These are phyloP conservation scores for Phytophthora crassamura DNA, from an alignment of 352 stramenopile genomes.

Conservation along the genomic window DNA sequence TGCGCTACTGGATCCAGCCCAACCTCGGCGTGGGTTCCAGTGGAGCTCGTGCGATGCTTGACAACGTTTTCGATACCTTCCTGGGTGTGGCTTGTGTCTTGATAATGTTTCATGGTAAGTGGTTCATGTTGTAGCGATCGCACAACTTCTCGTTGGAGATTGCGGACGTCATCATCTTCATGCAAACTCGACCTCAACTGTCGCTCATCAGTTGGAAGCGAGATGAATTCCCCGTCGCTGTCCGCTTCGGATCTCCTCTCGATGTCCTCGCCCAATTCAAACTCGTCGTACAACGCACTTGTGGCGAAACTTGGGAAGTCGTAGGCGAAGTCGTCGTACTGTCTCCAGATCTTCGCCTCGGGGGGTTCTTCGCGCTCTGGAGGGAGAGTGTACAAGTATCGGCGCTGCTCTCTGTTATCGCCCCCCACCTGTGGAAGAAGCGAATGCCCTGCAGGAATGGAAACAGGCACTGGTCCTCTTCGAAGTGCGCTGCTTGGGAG, in stretches of 20 bases:
- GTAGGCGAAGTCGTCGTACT: slow-evolving; percentile 40
- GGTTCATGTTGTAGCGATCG: slow-evolving; percentile 47
- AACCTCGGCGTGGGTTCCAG: neutral
- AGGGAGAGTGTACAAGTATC: slow-evolving; percentile 17
- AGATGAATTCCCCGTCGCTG: slow-evolving; percentile 32
- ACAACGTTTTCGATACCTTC: slow-evolving; percentile 2
- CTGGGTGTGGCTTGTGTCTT: neutral
- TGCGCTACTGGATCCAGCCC: neutral
- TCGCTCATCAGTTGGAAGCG: slow-evolving; percentile 16
- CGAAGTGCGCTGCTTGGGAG: slow-evolving; percentile 31
- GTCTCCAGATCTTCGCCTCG: slow-evolving; percentile 19
- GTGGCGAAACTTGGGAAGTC: slow-evolving; percentile 28
- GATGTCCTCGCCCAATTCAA: slow-evolving; percentile 19
- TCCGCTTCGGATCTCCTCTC: slow-evolving; percentile 17
- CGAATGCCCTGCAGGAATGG: slow-evolving; percentile 27
- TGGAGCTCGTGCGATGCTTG: slow-evolving; percentile 2
- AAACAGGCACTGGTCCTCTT: slow-evolving; percentile 30
- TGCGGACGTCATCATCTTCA: slow-evolving; percentile 14
- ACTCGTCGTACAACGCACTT: slow-evolving; percentile 28
- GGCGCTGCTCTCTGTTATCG: slow-evolving; percentile 14
- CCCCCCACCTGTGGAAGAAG: slow-evolving; percentile 18
- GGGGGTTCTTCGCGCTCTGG: slow-evolving; percentile 2
- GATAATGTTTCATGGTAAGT: neutral
- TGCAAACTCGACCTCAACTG: slow-evolving; percentile 17
- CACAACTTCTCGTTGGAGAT: slow-evolving; percentile 47